Evolutionary conservation across 768 basidiomycete genomes (phyloP).

Genomic region (Sarcomyxa edulis): DNA sequence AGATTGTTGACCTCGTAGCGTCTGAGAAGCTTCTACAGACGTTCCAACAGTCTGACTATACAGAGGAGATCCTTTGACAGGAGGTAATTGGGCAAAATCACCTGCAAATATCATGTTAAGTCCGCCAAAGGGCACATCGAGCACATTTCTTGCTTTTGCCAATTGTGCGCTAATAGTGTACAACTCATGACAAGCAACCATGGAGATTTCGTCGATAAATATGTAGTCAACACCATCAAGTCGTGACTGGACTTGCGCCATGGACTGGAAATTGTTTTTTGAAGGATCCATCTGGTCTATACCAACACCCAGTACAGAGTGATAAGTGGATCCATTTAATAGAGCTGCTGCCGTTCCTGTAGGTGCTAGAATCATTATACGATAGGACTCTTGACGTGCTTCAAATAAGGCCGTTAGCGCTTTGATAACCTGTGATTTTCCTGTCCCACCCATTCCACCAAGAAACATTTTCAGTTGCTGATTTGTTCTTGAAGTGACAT

Average conservation of each 20-base stretch:
- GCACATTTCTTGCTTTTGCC: conserved; percentile 11
- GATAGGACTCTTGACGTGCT: conserved; percentile 12
- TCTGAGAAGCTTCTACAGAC: not conserved
- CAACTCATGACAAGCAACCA: conserved; percentile 29
- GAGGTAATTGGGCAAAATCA: conserved; percentile 42
- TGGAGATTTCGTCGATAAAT: conserved; percentile 39
- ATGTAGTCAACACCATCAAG: conserved; percentile 28
- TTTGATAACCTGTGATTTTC: conserved; percentile 20
- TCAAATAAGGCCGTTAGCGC: conserved; percentile 18
- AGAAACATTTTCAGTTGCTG: conserved; percentile 24
- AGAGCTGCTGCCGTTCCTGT: conserved; percentile 26
- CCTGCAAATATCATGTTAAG: conserved; percentile 37
- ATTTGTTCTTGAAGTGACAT: not conserved
- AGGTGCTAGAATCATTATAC: conserved; percentile 22
- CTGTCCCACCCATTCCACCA: no score
- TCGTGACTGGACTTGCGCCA: conserved; percentile 1
- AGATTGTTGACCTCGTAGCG: conserved; percentile 10
- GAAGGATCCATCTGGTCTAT: not conserved
- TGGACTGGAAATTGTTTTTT: not conserved
- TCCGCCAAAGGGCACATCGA: conserved; percentile 25
- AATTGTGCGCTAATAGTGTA: conserved; percentile 22
- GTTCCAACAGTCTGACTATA: not conserved
- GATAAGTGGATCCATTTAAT: conserved; percentile 30
- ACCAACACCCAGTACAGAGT: conserved; percentile 24
- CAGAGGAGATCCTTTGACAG: conserved; percentile 14